Base-by-base conservation (phyloP, 768 basidiomycete species). In the Grammothele lineata region DNA sequence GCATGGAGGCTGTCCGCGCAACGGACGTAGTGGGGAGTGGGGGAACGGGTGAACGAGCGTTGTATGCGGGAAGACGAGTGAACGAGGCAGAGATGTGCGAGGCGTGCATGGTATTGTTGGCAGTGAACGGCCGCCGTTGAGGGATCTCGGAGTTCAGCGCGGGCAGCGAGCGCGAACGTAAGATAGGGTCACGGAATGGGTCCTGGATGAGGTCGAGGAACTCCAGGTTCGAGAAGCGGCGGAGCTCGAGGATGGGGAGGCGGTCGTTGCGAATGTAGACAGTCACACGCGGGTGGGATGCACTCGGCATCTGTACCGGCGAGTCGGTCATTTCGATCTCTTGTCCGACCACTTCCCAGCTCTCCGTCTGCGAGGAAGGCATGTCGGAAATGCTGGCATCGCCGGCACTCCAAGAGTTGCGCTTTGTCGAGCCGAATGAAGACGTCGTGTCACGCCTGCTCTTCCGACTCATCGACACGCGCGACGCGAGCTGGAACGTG, bases 221-320 rank as follows among this genome's bases (percentile, higher is more conserved):
- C 14, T 53, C 51, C n/a, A 57, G 51, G 45, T 54, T 51, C 1
- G 56, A 57, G 27, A 57, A 44, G 5, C 56, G 53, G 18, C 56
- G 56, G 19, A 57, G 50, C 48, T 57, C 47, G 25, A 57, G 48
- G 23, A 54, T 26, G 4, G 56, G 56, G 3, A 53, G 47, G 24
- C 50, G 53, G 32, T 47, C 53, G 32, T 42, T 30, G 15, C 50
- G 45, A 10, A 51, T 53, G 45, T 53, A 43, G 17, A 57, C 57
- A 3, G 57, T 57, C 18, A 57, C 57, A 22, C 57, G 57, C 12
- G 21, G 26, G 38, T n/a, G 23, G 27, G 33, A 33, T n/a, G 15
- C 26, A 34, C 24, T 33, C 33, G 14, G 18, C 25, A 8, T 4
- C 2, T 44, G 19, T 8, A 37, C 23, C n/a, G 34, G 41, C 22